Base-by-base conservation (phyloP, 2,329 filamentous ascomycete species). In the Myriosclerotinia curreyana region DNA sequence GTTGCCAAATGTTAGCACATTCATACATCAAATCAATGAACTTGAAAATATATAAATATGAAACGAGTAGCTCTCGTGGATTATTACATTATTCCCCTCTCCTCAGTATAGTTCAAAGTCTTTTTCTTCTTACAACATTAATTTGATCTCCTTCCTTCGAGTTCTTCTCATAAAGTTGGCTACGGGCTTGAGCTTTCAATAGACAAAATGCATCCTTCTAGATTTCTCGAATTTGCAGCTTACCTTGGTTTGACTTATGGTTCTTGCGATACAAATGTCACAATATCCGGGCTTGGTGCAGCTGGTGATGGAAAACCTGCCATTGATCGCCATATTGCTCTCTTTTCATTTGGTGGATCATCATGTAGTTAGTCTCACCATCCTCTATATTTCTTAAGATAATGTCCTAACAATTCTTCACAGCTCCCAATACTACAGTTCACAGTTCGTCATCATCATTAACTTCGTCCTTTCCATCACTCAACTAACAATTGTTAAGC, bases 241-340 rank as follows among this genome's bases (percentile, higher is more conserved):
- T 48, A 59, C 44, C 31, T 59, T 34, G 42, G 55, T 3, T 3
- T 59, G 31, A 48, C 28, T 20, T 22, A 59, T 38, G 55, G 55
- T 48, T 42, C 55, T 25, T 59, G 55, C 31, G 31, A 59, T 59
- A 59, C 55, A 59, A 59, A 59, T 8, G 55, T 59, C 31, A 59
- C 55, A 48, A 59, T 59, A 48, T 48, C 42, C 15, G 55, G 55
- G 7, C 42, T 59, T 2, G 55, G 55, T 36, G n/a, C 28, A 48
- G n/a, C 20, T 59, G 28, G n/a, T 17, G 55, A 59, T 48, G 55
- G 55, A 48, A 42, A 59, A 34, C n/a, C 28, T 8, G 42, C 42
- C 14, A 46, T 48, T 42, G 31, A 59, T 59, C 42, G 31, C 44
- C 42, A 48, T 12, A 48, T 59, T 7, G 55, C 28, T 7, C 55